Evolutionary conservation across 2,329 filamentous ascomycete species (phyloP).

Genomic region (Mycocentrospora acerina): DNA sequence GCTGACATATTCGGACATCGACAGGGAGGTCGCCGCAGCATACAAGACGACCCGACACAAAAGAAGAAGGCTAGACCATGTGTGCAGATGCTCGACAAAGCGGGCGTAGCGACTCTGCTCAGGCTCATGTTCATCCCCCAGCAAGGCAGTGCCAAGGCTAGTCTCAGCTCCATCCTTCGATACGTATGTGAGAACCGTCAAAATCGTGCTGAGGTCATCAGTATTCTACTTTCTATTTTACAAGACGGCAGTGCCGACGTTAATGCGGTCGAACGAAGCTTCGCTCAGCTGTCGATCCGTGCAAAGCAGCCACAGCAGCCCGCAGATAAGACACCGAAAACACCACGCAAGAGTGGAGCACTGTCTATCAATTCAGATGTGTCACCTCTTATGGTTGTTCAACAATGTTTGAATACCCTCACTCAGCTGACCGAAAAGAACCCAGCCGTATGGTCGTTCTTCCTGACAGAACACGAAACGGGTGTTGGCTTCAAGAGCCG

Average conservation of each 20-base stretch:
- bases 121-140: conserved; percentile 98
- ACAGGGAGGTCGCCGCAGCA: conserved; percentile 39
- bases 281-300: conserved; percentile 86
- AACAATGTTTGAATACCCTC: conserved; percentile 87
- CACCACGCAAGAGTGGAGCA: conserved; percentile 72
- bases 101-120: conserved; percentile 90
- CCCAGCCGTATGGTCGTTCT: conserved; percentile 83
- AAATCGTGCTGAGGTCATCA: conserved; percentile 90
- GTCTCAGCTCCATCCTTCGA: conserved; percentile 82
- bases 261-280: conserved; percentile 91
- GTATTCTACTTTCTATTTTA: conserved; percentile 85
- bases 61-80: conserved; percentile 74
- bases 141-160: conserved; percentile 79
- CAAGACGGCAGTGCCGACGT: conserved; percentile 95
- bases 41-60: conserved; percentile 50
- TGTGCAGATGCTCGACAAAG: conserved; percentile 95
- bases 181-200: conserved; percentile 97
- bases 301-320: conserved; percentile 70
- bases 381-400: conserved; percentile 90
- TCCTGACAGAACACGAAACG: conserved; percentile 91
- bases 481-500: conserved; percentile 74
- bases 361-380: conserved; percentile 74
- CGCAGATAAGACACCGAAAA: conserved; percentile 78
- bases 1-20: conserved; percentile 44
- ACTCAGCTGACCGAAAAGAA: conserved; percentile 83